These are phyloP conservation scores for Metschnikowia reukaufii DNA, from an alignment of 805 yeast genomes.

Conservation along the genomic window DNA sequence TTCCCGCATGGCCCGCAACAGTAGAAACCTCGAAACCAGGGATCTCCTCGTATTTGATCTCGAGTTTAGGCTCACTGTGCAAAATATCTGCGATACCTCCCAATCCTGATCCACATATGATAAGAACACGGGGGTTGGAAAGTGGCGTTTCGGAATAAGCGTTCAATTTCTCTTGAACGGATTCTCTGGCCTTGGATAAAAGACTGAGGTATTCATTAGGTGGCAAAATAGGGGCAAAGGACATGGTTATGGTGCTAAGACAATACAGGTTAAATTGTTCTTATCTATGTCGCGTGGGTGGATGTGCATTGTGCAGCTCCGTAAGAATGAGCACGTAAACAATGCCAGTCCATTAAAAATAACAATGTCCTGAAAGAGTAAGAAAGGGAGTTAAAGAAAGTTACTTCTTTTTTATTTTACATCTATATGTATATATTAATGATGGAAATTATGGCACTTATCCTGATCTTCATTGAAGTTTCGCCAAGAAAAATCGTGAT, in stretches of 20 bases:
- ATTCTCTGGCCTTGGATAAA: slow-evolving; percentile 22
- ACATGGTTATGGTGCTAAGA: not conserved
- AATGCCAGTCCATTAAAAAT: not conserved
- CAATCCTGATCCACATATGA: slow-evolving; percentile 93
- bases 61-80: slow-evolving; percentile 40
- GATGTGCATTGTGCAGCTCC: not conserved
- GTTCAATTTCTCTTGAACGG: slow-evolving; percentile 17
- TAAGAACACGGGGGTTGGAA: slow-evolving; percentile 58
- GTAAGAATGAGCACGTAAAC: not conserved
- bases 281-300: not conserved
- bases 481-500: no score
- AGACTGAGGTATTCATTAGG: slow-evolving; percentile 22
- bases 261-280: not conserved
- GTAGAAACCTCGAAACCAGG: slow-evolving; percentile 84
- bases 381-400: no score
- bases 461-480: no score
- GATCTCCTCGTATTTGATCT: slow-evolving; percentile 62
- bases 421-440: no score
- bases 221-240: slow-evolving; percentile 14
- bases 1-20: slow-evolving; percentile 88
- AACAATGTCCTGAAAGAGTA: not conserved
- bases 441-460: no score
- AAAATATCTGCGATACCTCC: slow-evolving; percentile 75
- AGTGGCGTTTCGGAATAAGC: slow-evolving; percentile 15
- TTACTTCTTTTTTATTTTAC: no score